Evolutionary conservation across 441 rosid genomes (phyloP).

Genomic region (Populus hybrid): DNA sequence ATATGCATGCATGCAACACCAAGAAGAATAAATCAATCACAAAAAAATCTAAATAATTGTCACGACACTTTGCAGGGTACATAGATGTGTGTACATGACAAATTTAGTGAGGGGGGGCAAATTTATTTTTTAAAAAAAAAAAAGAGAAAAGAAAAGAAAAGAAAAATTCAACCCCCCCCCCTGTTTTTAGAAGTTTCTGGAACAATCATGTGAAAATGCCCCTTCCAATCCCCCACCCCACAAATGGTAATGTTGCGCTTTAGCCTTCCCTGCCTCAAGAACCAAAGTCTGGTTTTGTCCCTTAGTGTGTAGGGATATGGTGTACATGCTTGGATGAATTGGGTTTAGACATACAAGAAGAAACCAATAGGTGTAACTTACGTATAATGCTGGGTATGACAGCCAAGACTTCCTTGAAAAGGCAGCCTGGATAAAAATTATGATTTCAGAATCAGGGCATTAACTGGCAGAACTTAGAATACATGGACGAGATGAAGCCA

Average conservation of each 20-base stretch:
- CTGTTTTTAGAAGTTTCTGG: too few species aligned
- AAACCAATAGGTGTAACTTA: constrained; percentile 28
- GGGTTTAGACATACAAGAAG: neutral
- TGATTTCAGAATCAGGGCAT: neutral
- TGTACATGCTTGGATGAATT: neutral
- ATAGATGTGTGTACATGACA: neutral
- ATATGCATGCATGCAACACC: neutral
- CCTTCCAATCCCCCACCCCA: too few species aligned
- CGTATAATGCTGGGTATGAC: constrained; percentile 41
- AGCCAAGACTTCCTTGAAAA: constrained; percentile 35
- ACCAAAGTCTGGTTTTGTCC: too few species aligned
- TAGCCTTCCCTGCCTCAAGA: too few species aligned
- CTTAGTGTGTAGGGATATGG: neutral
- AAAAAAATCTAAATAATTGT: neutral
- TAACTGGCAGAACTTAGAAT: neutral
- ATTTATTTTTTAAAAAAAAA: too few species aligned
- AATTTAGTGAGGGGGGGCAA: too few species aligned
- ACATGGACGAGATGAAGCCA: neutral
- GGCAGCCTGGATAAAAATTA: constrained; percentile 35
- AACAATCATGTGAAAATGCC: too few species aligned
- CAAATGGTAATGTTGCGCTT: too few species aligned
- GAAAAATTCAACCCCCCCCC: too few species aligned
- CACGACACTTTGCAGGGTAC: neutral
- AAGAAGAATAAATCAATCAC: neutral
- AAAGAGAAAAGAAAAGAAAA: too few species aligned